Evolutionary conservation across 2,329 filamentous ascomycete genomes (phyloP).

Genomic region (Talaromyces sp.): DNA sequence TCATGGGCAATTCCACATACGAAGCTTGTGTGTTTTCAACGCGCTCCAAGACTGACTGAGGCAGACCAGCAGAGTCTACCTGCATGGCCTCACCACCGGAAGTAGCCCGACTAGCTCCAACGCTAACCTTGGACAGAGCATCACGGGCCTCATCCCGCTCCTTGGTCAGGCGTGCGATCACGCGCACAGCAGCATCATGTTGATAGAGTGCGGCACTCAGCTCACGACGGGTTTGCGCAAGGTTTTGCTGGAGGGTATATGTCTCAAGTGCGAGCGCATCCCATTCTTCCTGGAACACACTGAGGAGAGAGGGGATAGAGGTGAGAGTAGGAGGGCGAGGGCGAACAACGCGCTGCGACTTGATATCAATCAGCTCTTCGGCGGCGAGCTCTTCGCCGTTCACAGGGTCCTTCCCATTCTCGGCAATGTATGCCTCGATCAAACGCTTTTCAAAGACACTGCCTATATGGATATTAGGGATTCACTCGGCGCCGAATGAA

Average conservation of each 20-base stretch:
- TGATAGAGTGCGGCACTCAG: constrained; percentile 93
- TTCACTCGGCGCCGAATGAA: constrained; percentile 15
- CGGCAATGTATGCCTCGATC: constrained; percentile 90
- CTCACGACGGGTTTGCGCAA: constrained; percentile 89
- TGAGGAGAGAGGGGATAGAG: constrained; percentile 91
- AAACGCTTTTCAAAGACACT: constrained; percentile 93
- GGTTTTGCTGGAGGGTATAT: constrained; percentile 85
- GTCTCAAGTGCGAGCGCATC: constrained; percentile 89
- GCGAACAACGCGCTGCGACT: constrained; percentile 78
- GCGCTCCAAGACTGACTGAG: constrained; percentile 69
- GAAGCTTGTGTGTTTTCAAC: constrained; percentile 79
- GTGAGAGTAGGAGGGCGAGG: constrained; percentile 91
- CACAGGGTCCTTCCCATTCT: constrained; percentile 89
- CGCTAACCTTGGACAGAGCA: constrained; percentile 81
- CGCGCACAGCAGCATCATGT: constrained; percentile 93
- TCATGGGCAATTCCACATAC: constrained; percentile 56
- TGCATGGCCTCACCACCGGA: constrained; percentile 83
- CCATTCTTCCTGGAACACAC: constrained; percentile 98
- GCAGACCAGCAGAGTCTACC: constrained; percentile 77
- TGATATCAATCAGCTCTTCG: constrained; percentile 86
- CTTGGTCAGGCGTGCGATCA: constrained; percentile 86
- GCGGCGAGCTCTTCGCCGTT: constrained; percentile 80
- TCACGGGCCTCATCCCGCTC: constrained; percentile 92
- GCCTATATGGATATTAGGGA: constrained; percentile 56
- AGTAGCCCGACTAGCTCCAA: constrained; percentile 59